Percentiles rank a stretch among this genome's conserved stretches.
phyloP scores from a whole-genome alignment of 257 asterid species.

The Jaltomata sinuosa region DNA sequence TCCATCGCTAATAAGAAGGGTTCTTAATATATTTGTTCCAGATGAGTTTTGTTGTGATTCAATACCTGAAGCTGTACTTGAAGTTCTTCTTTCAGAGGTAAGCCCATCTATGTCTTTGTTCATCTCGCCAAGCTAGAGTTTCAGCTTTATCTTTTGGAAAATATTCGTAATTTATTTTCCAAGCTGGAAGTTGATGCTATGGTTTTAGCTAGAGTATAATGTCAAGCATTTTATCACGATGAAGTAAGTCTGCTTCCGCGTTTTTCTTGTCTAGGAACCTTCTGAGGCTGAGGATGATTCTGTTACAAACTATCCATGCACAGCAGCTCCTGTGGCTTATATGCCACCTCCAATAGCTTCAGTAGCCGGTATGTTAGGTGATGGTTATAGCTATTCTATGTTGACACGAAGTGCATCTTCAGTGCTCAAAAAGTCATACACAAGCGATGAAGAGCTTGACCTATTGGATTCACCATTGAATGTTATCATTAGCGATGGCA shows the following conservation, averaged over 20 bases:
- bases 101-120: conserved; percentile 3
- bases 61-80: conserved; percentile 54
- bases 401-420: conserved; percentile 45
- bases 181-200: background rate
- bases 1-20: conserved; percentile 49
- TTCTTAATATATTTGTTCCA: conserved; percentile 53
- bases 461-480: conserved; percentile 53
- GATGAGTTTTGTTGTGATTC: conserved; percentile 82
- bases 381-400: conserved; percentile 20
- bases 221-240: background rate
- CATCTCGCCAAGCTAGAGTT: background rate
- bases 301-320: conserved; percentile 46
- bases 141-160: background rate
- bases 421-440: conserved; percentile 55
- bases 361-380: conserved; percentile 36
- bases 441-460: conserved; percentile 77
- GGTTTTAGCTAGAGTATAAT: background rate
- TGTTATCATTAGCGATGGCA: conserved; percentile 22
- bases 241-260: background rate
- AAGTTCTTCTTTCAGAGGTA: conserved; percentile 65
- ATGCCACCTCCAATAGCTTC: conserved; percentile 38
- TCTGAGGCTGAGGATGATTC: conserved; percentile 36
- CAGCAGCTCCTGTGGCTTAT: conserved; percentile 47
- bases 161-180: background rate
- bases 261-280: conserved; percentile 27